Evolutionary conservation across 2,329 filamentous ascomycete genomes (phyloP), one percentile per base, ranked within the genome.

Genomic region (Venturia oleaginea): DNA sequence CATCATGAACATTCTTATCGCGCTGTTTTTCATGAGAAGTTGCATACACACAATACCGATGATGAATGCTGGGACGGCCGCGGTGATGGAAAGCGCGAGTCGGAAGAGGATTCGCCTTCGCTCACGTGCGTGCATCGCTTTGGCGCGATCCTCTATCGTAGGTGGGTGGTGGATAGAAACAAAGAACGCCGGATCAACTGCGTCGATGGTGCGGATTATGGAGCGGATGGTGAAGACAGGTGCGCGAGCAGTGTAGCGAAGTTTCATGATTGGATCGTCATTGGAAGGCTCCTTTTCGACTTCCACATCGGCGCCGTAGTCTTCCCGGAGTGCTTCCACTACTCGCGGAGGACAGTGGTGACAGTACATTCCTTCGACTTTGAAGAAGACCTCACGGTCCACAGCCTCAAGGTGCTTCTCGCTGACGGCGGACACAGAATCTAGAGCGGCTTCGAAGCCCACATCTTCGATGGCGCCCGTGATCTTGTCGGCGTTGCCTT

Each of bases 11-110:
- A 79, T 78, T 65, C 86, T 85, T 15, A 81, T 80, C 0, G 75
- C 68, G 68, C 92, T 83, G 1, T 80, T 75, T 3, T 80, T 74
- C 0, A 87, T 79, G 0, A 96, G 82, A 0, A 97, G 80, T 66
- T 84, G 91, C 92, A 96, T 97, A 77, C 91, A 96, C 1, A 96
- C 86, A 63, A 97, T 90, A 3, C 93, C 92, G 46, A 97, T 86
- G 61, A 96, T 73, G 69, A 97, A 92, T 0, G 90, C 91, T 1
- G 93, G 92, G 55, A 97, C 87, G 24, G 89, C 87, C 6, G 89
- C 78, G 32, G 87, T 70, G 34, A 88, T 74, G 0, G 90, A 88
- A 64, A 95, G 80, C 1, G 89, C 71, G 19, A 91, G 81, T n/a
- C 92, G 86, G 66, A 83, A 78, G 0, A 92, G 75, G 17, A 95